Percentiles rank a stretch among this genome's conserved stretches.
Conservation (phyloP, 1,284 basidiomycete species). For the Ceratobasidium sp. region DNA sequence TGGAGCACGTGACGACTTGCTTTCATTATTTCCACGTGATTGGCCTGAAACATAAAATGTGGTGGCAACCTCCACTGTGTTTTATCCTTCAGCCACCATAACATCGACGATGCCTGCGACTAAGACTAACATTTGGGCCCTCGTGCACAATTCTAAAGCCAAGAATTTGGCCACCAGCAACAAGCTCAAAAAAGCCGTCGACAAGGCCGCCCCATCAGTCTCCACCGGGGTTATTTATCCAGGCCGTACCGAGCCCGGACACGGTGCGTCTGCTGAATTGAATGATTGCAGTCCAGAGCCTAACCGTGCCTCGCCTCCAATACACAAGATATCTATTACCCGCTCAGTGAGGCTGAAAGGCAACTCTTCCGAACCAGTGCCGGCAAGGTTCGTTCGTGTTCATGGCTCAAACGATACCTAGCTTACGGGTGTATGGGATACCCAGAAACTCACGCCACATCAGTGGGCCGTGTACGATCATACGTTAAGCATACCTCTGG, state of each 20-base stretch:
- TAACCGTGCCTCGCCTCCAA: too few relatives aligned
- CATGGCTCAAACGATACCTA: not conserved
- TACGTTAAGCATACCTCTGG: slow-evolving; percentile 60
- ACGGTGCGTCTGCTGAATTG: too few relatives aligned
- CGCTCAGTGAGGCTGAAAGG: slow-evolving; percentile 11
- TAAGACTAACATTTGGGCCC: slow-evolving; percentile 25
- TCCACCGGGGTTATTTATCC: not conserved
- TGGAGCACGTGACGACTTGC: not conserved
- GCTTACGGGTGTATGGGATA: not conserved
- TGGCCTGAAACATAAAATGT: not conserved
- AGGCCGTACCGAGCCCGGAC: not conserved
- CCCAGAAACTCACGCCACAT: slow-evolving; percentile 58
- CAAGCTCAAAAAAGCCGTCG: not conserved
- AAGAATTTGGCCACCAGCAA: not conserved
- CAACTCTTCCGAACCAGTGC: slow-evolving; percentile 15
- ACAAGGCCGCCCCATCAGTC: not conserved
- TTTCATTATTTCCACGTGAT: slow-evolving; percentile 19
- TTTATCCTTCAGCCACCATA: not conserved
- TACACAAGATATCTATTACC: slow-evolving; percentile 30
- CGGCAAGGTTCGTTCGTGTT: slow-evolving; percentile 32
- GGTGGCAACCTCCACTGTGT: not conserved
- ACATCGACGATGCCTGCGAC: not conserved
- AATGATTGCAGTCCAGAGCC: too few relatives aligned
- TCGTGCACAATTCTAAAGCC: not conserved
- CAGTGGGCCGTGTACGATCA: slow-evolving; percentile 73